phyloP scores from a whole-genome alignment of 441 rosid species.

The Metrosideros polymorpha region DNA sequence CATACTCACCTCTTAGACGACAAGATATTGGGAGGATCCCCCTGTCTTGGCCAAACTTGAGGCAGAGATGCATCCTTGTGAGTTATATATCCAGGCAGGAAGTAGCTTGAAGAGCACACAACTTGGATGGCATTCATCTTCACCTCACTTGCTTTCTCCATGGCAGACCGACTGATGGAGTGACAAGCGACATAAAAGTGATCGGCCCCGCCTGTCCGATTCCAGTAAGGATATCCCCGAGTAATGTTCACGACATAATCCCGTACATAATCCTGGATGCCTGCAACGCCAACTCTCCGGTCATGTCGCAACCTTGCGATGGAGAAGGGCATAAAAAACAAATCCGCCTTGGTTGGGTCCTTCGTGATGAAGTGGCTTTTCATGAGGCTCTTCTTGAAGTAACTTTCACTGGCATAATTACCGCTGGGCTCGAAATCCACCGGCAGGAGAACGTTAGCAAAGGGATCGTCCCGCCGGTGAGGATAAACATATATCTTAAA shows the following conservation, averaged over 20 bases:
- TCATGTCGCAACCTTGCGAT: conserved; percentile 56
- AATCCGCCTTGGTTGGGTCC: conserved; percentile 42
- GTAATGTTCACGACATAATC: conserved; percentile 39
- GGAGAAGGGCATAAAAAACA: conserved; percentile 63
- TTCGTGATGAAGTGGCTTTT: conserved; percentile 47
- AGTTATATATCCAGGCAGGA: conserved; percentile 36
- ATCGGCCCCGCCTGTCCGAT: conserved; percentile 46
- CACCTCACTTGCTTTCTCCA: conserved; percentile 32
- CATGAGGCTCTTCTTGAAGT: conserved; percentile 48
- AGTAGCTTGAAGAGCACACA: conserved; percentile 57
- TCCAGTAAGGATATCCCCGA: conserved; percentile 47
- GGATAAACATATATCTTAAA: conserved; percentile 59
- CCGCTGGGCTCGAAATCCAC: conserved; percentile 42
- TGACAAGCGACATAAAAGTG: conserved; percentile 64
- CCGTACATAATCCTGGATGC: conserved; percentile 36
- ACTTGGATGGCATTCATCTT: conserved; percentile 54
- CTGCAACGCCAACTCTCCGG: conserved; percentile 25
- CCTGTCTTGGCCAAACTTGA: conserved; percentile 56
- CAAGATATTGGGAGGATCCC: conserved; percentile 32
- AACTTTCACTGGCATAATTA: conserved; percentile 61
- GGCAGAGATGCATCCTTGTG: conserved; percentile 59
- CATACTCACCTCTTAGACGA: conserved; percentile 34
- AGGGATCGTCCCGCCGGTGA: conserved; percentile 40
- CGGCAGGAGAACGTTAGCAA: conserved; percentile 42
- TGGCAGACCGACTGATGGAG: conserved; percentile 42